Conservation (phyloP, 2,329 filamentous ascomycete species). For the Cladorrhinum sp. region DNA sequence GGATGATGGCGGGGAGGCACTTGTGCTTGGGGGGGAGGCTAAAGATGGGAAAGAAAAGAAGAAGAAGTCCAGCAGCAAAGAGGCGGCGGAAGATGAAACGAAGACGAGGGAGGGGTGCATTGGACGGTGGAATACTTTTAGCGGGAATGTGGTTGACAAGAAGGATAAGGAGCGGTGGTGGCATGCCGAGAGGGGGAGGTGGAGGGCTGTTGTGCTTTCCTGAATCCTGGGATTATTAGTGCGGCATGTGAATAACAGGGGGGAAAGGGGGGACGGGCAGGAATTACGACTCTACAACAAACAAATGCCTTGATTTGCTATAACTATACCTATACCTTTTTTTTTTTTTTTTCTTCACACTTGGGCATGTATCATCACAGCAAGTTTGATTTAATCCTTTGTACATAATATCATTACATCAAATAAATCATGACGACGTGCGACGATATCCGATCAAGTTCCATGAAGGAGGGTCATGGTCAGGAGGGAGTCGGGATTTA, state of each 20-base stretch:
- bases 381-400: too few relatives aligned
- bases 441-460: too few relatives aligned
- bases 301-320: not conserved
- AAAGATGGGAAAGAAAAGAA: constrained; percentile 2
- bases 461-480: not conserved
- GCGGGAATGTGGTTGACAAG: constrained; percentile 29
- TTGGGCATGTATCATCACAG: too few relatives aligned
- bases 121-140: constrained; percentile 35
- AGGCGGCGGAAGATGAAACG: constrained; percentile 9
- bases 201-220: constrained; percentile 30
- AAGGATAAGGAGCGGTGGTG: constrained; percentile 36
- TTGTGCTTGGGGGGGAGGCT: constrained; percentile 2
- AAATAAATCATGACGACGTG: too few relatives aligned
- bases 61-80: constrained; percentile 7
- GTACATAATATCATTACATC: too few relatives aligned
- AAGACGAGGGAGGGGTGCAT: constrained; percentile 31
- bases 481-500: not conserved
- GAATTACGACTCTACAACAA: too few relatives aligned
- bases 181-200: constrained; percentile 36
- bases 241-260: not conserved
- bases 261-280: too few relatives aligned
- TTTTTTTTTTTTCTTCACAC: not conserved
- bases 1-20: constrained; percentile 47
- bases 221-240: too few relatives aligned
- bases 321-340: too few relatives aligned